A percentile compares a stretch with the other conserved stretches of the same genome.
Evolutionary conservation across 768 basidiomycete genomes (phyloP).

Genomic region (Crucibulum laeve): DNA sequence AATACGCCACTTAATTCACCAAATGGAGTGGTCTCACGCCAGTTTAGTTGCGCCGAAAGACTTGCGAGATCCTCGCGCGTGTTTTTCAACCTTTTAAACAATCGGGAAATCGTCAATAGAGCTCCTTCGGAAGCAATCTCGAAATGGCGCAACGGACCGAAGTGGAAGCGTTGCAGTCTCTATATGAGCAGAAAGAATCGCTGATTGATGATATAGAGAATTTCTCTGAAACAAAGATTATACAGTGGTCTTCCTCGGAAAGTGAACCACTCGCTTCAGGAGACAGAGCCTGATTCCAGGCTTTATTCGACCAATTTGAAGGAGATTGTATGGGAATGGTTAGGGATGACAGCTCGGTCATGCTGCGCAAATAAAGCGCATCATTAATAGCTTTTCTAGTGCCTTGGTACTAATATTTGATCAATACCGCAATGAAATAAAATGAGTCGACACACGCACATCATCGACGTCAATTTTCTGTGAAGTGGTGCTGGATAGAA

Average conservation of each 20-base stretch:
- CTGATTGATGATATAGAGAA: slow-evolving; percentile 47
- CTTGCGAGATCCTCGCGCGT: slow-evolving; percentile 35
- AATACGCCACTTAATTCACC: slow-evolving; percentile 53
- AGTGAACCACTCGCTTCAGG: slow-evolving; percentile 7
- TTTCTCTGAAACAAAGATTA: slow-evolving; percentile 19
- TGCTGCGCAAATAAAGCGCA: slow-evolving; percentile 48
- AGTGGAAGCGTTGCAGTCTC: slow-evolving; percentile 57
- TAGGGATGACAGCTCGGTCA: slow-evolving; percentile 45
- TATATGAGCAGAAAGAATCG: slow-evolving; percentile 53
- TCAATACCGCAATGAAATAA: slow-evolving; percentile 8
- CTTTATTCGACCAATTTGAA: slow-evolving; percentile 32
- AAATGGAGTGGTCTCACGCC: slow-evolving; percentile 49
- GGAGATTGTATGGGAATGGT: slow-evolving; percentile 48
- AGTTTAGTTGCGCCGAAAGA: slow-evolving; percentile 45
- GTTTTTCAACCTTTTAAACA: slow-evolving; percentile 20
- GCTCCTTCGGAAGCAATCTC: slow-evolving; percentile 2
- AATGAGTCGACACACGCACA: slow-evolving; percentile 29
- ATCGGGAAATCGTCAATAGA: background rate
- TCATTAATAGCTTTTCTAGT: slow-evolving; percentile 55
- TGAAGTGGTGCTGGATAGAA: slow-evolving; percentile 45
- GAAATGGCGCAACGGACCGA: slow-evolving; percentile 33
- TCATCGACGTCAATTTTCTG: slow-evolving; percentile 29
- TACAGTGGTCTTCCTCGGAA: slow-evolving; percentile 5
- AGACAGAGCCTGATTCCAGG: slow-evolving; percentile 10
- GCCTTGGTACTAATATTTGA: slow-evolving; percentile 23